A percentile compares a stretch with the other conserved stretches of the same genome.
phyloP scores from a whole-genome alignment of 2,329 filamentous ascomycete species.

The Diaporthe aspalathi region DNA sequence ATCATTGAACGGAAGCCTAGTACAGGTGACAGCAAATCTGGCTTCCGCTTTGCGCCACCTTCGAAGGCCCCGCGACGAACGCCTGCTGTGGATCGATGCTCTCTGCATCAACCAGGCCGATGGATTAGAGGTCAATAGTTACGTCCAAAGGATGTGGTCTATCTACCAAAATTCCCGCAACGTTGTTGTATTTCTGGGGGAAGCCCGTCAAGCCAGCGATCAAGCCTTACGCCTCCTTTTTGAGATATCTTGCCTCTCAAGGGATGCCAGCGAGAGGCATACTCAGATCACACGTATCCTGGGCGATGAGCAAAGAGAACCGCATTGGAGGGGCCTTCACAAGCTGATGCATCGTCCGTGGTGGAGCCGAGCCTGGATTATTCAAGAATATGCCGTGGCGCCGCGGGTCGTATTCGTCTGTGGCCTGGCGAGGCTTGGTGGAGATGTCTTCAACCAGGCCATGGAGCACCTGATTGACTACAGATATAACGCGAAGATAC shows the following conservation, averaged over 20 bases:
- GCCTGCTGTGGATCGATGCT: constrained; percentile 26
- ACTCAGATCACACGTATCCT: not conserved
- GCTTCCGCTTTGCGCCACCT: constrained; percentile 9
- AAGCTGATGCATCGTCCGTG: constrained; percentile 9
- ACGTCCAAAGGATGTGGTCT: constrained; percentile 24
- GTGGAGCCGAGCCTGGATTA: constrained; percentile 27
- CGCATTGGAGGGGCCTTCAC: not conserved
- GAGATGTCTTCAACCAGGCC: not conserved
- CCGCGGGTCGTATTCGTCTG: constrained; percentile 20
- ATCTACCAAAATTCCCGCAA: constrained; percentile 7
- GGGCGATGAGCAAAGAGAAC: not conserved
- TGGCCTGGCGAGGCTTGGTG: not conserved
- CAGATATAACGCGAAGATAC: constrained; percentile 11
- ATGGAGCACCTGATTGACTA: constrained; percentile 26
- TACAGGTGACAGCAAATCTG: constrained; percentile 15
- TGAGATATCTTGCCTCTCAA: not conserved
- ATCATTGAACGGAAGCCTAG: not conserved
- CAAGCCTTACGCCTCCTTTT: constrained; percentile 11
- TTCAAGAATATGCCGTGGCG: constrained; percentile 12
- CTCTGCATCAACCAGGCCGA: constrained; percentile 22
- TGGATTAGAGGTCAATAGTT: constrained; percentile 4
- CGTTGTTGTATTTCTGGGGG: constrained; percentile 22
- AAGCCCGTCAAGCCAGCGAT: not conserved
- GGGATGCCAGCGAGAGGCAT: not conserved
- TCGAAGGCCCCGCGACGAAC: not conserved